Evolutionary conservation across 176 grass and related monocot species (phyloP).

Genomic region (Alopecurus myosuroides): DNA sequence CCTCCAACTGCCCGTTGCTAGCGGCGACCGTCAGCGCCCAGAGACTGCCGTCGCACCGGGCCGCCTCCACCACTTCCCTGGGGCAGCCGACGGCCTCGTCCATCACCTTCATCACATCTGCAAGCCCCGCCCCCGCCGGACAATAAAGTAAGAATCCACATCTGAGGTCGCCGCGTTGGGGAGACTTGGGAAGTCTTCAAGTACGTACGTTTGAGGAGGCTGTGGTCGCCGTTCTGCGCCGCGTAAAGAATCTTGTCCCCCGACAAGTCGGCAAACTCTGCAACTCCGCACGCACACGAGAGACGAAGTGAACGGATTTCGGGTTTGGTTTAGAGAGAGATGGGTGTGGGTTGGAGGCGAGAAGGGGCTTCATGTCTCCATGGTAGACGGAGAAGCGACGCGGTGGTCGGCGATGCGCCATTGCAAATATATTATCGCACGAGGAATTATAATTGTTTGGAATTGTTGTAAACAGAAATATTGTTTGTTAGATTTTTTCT

Average conservation of each 20-base stretch:
- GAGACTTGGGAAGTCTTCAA: not conserved
- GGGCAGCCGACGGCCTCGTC: slow-evolving; percentile 14
- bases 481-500: too few species aligned
- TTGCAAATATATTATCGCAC: too few species aligned
- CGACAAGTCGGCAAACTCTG: not conserved
- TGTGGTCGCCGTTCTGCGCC: slow-evolving; percentile 9
- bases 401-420: too few species aligned
- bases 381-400: too few species aligned
- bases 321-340: too few species aligned
- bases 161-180: too few species aligned
- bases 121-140: not conserved
- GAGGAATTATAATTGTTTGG: too few species aligned
- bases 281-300: not conserved
- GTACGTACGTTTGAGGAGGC: not conserved
- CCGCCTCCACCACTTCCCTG: not conserved
- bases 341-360: too few species aligned
- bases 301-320: too few species aligned
- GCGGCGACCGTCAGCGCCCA: not conserved
- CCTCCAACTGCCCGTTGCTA: not conserved
- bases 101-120: not conserved
- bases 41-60: not conserved
- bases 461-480: too few species aligned
- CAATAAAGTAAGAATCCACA: not conserved
- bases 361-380: too few species aligned
- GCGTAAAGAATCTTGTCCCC: not conserved